Conservation (phyloP, 2,329 filamentous ascomycete genomes). For the Tolypocladium amazonense region DNA sequence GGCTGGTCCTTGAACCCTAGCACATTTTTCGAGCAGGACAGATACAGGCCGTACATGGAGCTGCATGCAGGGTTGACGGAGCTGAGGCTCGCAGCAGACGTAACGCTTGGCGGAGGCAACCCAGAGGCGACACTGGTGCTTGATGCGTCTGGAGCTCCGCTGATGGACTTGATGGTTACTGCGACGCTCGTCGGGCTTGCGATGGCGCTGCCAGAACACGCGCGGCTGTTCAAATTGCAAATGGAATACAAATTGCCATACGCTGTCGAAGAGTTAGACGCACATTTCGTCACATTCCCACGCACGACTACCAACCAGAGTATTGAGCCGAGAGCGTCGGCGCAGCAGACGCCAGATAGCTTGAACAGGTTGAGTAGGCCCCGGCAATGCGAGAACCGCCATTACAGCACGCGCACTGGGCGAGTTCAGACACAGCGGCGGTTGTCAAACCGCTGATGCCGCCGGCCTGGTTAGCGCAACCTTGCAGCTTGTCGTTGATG, state of each 20-base stretch:
- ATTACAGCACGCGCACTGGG: slow-evolving; percentile 18
- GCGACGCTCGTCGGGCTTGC: background rate
- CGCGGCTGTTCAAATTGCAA: slow-evolving; percentile 4
- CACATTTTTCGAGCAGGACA: slow-evolving; percentile 13
- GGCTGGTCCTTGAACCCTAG: slow-evolving; percentile 14
- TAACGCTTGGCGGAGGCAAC: background rate
- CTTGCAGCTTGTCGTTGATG: slow-evolving; percentile 9
- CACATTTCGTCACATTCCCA: background rate
- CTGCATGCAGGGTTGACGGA: slow-evolving; percentile 12
- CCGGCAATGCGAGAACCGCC: slow-evolving; percentile 10
- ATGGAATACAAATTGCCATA: slow-evolving; percentile 14
- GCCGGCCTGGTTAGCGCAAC: slow-evolving; percentile 13
- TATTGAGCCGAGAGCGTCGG: slow-evolving; percentile 10
- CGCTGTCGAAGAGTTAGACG: slow-evolving; percentile 5
- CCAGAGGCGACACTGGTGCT: slow-evolving; percentile 1
- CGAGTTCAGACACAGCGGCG: slow-evolving; percentile 11
- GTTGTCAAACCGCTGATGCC: slow-evolving; percentile 11
- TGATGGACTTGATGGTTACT: background rate
- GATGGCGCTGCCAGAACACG: background rate
- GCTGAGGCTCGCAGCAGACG: background rate
- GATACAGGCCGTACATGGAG: slow-evolving; percentile 15
- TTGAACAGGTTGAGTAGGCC: slow-evolving; percentile 17
- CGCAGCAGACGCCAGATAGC: slow-evolving; percentile 14
- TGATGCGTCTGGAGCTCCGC: slow-evolving; percentile 6
- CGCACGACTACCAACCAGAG: slow-evolving; percentile 11